Base-by-base conservation (phyloP, 495 filamentous ascomycete genomes). In the Geopyxis carbonaria region DNA sequence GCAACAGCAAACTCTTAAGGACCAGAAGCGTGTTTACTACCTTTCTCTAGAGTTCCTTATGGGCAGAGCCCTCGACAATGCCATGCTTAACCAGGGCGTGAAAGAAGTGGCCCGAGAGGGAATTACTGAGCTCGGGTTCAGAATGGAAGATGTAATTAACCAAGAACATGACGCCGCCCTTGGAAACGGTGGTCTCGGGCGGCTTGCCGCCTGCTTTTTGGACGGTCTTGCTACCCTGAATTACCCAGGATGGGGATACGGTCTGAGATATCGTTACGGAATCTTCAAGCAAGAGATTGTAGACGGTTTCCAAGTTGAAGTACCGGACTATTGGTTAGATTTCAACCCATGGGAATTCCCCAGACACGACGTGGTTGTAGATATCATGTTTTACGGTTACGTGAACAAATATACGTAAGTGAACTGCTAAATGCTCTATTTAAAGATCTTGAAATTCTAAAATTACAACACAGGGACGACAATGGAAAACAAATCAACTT, bases 231-330 rank as follows among this genome's bases (percentile, higher is more conserved):
- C 89, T 18, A 86, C 84, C 5, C 62, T 97, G 44, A 87, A 95
- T 63, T 93, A 78, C 52, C 80, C 89, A 11, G 89, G 87, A 10
- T 97, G 89, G 89, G 89, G 89, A 27, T 97, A 97, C 49, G 89
- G 84, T 13, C 60, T 97, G 47, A 73, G 89, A 42, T 97, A 97
- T 60, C 68, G 83, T 49, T 97, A 97, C 58, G 89, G 89, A 47
- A 97, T 97, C 55, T 97, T 97, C 73, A 93, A 94, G 65, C 89
- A 97, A 63, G 87, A 97, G 65, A 93, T 97, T 48, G 72, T 94
- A 34, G 78, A 95, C 53, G 89, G 89, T 13, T 95, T 93, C 53
- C 89, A 97, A 59, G 81, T 95, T 34, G 89, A 97, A 51, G 76
- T 95, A 32, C 89, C 89, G 15, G 89, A 97, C 59, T 97, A 97